Evolutionary conservation across 768 basidiomycete species (phyloP), one percentile per base, ranked within the genome.

Genomic region (Suillus fuscotomentosus): DNA sequence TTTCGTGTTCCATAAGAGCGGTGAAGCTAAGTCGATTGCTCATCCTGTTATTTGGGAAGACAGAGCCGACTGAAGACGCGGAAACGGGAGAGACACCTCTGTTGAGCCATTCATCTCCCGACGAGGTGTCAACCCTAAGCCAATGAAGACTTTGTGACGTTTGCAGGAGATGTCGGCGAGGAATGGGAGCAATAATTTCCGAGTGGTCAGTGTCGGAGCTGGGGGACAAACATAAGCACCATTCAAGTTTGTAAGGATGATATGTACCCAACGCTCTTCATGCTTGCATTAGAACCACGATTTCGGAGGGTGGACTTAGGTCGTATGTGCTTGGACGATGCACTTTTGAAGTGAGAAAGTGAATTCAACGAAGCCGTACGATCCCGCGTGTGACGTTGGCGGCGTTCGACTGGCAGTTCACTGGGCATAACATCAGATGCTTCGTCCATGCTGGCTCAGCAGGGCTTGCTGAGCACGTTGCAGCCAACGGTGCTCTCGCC

Each of bases 161-260:
- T 63, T 90, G 88, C 9, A 91, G 77, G 62, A 87, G 79, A 70
- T 90, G 87, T 63, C 87, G 80, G 13, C 84, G 86, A n/a, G 89
- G 89, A 31, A 86, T 81, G 2, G 89, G 88, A 0, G 90, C 82
- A 51, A 87, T 75, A 43, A 90, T 89, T 66, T 86, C 79, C 3
- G 79, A 72, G 17, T 68, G 71, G 55, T 79, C 78, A 1, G 72
- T 63, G 5, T 73, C 67, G 4, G 67, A 55, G 20, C 74, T 75
- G 41, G 3, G 31, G 3, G 7, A 41, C 24, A 14, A 11, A 65
- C 17, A 61, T 48, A 3, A 15, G 22, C n/a, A 36, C 24, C 15
- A 2, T 34, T 24, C 20, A 62, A 61, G 24, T 17, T 24, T 41
- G 14, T 6, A 31, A 41, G 15, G 5, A 41, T n/a, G 5, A 53